These are phyloP conservation scores for Rhizopus arrhizus DNA, from an alignment of 371 early-diverging fungal species.

Conservation along the genomic window DNA sequence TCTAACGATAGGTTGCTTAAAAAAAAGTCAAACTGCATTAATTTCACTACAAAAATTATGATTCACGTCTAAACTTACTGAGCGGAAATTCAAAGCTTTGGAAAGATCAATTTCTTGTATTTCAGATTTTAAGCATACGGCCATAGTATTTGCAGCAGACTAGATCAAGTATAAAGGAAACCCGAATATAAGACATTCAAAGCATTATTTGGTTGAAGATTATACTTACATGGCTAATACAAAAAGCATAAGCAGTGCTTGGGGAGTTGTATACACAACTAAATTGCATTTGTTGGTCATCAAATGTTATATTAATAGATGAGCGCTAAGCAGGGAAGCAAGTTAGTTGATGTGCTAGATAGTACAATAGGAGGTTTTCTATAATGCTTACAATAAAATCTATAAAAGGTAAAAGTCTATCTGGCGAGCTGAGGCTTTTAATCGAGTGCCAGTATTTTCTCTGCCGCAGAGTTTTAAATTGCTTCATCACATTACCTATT, in stretches of 20 bases:
- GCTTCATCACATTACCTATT: constrained; percentile 37
- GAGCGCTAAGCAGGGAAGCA: constrained; percentile 18
- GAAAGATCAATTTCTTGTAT: constrained; percentile 60
- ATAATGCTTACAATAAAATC: constrained; percentile 33
- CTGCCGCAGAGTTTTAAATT: constrained; percentile 48
- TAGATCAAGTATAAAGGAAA: neutral
- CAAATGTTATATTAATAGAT: constrained; percentile 33
- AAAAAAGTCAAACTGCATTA: neutral
- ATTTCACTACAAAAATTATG: neutral
- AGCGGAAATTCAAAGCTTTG: constrained; percentile 19
- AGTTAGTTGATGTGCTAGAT: neutral
- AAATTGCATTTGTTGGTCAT: constrained; percentile 28
- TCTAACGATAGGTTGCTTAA: constrained; percentile 32
- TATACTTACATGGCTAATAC: constrained; percentile 40
- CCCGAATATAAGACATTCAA: no score
- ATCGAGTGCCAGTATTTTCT: constrained; percentile 62
- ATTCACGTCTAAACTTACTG: constrained; percentile 11
- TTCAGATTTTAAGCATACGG: constrained; percentile 58
- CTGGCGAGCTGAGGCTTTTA: constrained; percentile 48
- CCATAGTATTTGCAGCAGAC: constrained; percentile 41
- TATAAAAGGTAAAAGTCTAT: constrained; percentile 54
- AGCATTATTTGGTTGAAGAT: no score
- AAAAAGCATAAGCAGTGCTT: constrained; percentile 44
- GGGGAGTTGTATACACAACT: constrained; percentile 38
- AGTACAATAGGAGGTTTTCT: neutral